Evolutionary conservation across 768 basidiomycete species (phyloP), one percentile per base, ranked within the genome.

Genomic region (Leccinum broughii): DNA sequence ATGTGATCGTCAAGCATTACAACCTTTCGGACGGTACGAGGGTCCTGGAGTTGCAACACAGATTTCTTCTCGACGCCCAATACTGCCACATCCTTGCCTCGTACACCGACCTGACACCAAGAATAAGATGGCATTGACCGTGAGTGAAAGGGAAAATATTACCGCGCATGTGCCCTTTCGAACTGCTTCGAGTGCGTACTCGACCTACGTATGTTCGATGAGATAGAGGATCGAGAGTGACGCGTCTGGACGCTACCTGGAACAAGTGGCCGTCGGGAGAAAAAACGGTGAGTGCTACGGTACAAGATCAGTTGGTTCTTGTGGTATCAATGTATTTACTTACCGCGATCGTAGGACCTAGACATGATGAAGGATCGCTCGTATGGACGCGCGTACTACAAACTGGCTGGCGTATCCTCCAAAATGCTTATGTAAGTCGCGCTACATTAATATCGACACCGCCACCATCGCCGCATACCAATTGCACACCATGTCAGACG

Each of bases 51-150:
- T 76, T 99, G 97, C 11, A 98, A 81, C 30, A 97, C 87, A 0
- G 93, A 94, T 77, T 98, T 98, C 91, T 98, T 98, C 83, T 99
- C 97, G 32, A 98, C 96, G 54, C 96, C 97, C 26, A 99, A 81
- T 4, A 99, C 93, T 2, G 98, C 97, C 30, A 95, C 92, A 67
- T 95, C 89, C 72, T 90, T 88, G 67, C 97, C 97, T 64, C 93
- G 87, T 37, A 98, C 94, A 56, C 97, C 97, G 62, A 98, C 95
- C 95, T 97, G 60, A 32, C 48, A 34, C 15, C 15, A 55, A 24
- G 54, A 17, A 52, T 69, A 30, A 67, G 59, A 58, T 48, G 13
- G 8, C 52, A 4, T 32, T 10, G 13, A 34, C 26, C 1, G 26
- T n/a, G 35, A 3, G 46, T 46, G 51, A 13, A 44, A n/a, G 52